Base-by-base conservation (phyloP, 164 flowering plant genomes). In the Cinnamomum chago region DNA sequence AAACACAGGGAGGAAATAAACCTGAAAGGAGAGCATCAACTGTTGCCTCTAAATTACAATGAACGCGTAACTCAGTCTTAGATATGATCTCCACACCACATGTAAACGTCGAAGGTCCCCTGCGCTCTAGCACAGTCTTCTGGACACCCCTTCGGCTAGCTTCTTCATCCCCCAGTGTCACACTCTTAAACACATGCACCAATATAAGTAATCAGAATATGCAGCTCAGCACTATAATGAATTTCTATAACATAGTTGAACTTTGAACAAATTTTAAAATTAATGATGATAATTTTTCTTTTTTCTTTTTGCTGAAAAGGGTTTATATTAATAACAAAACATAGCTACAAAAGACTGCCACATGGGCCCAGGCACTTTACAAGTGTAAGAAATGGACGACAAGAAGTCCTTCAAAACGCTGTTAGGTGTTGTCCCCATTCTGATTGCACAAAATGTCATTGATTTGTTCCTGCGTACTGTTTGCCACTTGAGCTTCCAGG, bases 141-240 rank as follows among this genome's bases (percentile, higher is more conserved):
- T 91, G 97, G 58, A 85, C 96, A 67, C 97, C 89, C 81, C 99
- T 88, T 47, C 94, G 79, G 73, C 89, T 92, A 71, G 99, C 99
- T 81, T 93, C 99, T 82, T 95, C 97, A 84, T 95, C 97, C 69
- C 99, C 99, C 62, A 93, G 85, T 6, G 99, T 95, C 60, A 93
- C 99, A 83, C 93, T 93, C 99, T 82, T 73, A 24, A 67, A 70
- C 18, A 72, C 33, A 76, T 76, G 75, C 30, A 77, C 62, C 60
- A 70, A 80, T 7, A 58, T 25, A 73, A 66, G 28, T 65, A 15
- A 73, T 52, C 51, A 67, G 66, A 60, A 73, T 60, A 70, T 60
- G 24, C 14, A 70, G 28, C 24, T 30, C 30, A 20, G 22, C 15
- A 15, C 28, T 18, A 15, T 70, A 11, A 23, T 13, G 14, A 76